Evolutionary conservation across 1,284 basidiomycete genomes (phyloP), one percentile per base, ranked within the genome.

Genomic region (Cutaneotrichosporon dermatis): DNA sequence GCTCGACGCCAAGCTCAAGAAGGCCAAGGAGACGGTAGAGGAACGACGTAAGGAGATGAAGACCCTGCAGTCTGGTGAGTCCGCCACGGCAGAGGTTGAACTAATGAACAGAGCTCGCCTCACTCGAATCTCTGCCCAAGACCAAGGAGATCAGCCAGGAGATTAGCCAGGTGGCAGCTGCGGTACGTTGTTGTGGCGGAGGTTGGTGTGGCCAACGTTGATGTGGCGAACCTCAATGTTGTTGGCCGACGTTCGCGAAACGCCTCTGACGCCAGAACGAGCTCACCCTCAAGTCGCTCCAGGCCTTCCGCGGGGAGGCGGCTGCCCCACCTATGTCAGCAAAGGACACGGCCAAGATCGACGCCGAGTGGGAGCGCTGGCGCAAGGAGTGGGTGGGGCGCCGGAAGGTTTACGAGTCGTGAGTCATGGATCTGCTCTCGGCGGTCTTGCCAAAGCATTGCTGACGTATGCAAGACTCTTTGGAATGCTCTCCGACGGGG

Each of bases 31-130:
- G 0, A 84, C 88, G 63, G 78, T 86, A 8, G 85, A 86, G 35
- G 88, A 86, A 54, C 80, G 80, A 39, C 87, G 85, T 69, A 86
- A 86, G 69, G 55, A 73, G 0, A 73, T 87, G 15, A 87, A 84
- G 73, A 67, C 78, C 33, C 69, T 81, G 8, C 79, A 79, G 44
- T 69, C 80, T 61, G 86, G 88, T 87, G 71, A 66, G 76, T 66
- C 34, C 16, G 4, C 46, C 54, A 46, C 25, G 9, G 12, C 6
- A 34, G 16, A 9, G 25, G 13, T 9, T 12, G 36, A 10, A 12
- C 13, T 41, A 11, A 33, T 13, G 35, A 1, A 10, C 62, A 91
- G 90, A 89, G 59, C 80, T 92, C 2, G 73, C 80, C 9, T 85
- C 82, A 69, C 74, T 87, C 45, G 87, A 83, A 68, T 77, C 76